These are phyloP conservation scores for Pseudogymnoascus sp. DNA, from an alignment of 2,329 filamentous ascomycete species.

Conservation along the genomic window DNA sequence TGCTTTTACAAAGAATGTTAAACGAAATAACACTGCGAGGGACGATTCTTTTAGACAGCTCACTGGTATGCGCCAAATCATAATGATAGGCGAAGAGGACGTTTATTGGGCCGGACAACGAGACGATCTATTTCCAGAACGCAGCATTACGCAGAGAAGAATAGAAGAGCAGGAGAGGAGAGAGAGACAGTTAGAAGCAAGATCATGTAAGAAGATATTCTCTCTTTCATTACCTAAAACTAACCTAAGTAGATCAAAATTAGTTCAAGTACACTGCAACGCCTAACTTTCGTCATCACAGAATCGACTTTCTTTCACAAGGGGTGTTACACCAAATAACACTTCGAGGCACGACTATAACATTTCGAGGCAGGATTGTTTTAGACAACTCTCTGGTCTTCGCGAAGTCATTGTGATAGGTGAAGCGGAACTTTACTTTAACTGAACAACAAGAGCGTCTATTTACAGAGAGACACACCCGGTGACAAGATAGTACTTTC, in stretches of 20 bases:
- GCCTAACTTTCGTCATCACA: background rate
- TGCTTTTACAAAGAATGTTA: background rate
- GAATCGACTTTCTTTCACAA: background rate
- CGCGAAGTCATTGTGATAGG: too few relatives aligned
- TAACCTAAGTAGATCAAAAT: background rate
- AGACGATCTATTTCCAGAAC: background rate
- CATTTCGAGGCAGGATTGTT: background rate
- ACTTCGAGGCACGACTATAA: background rate
- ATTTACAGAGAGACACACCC: too few relatives aligned
- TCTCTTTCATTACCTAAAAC: background rate
- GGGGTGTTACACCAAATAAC: background rate
- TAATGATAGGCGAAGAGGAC: too few relatives aligned
- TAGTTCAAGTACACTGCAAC: background rate
- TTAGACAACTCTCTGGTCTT: background rate
- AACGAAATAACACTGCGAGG: background rate
- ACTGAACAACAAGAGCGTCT: too few relatives aligned
- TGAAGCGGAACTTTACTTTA: too few relatives aligned
- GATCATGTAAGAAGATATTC: background rate
- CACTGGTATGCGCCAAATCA: background rate
- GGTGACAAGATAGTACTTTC: too few relatives aligned
- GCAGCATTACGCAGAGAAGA: background rate
- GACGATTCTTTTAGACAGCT: background rate
- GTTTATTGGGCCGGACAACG: too few relatives aligned
- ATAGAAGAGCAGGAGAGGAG: background rate
- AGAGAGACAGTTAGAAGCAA: background rate